Conservation (phyloP, 2,329 filamentous ascomycete genomes). For the Xylaria sp. region DNA sequence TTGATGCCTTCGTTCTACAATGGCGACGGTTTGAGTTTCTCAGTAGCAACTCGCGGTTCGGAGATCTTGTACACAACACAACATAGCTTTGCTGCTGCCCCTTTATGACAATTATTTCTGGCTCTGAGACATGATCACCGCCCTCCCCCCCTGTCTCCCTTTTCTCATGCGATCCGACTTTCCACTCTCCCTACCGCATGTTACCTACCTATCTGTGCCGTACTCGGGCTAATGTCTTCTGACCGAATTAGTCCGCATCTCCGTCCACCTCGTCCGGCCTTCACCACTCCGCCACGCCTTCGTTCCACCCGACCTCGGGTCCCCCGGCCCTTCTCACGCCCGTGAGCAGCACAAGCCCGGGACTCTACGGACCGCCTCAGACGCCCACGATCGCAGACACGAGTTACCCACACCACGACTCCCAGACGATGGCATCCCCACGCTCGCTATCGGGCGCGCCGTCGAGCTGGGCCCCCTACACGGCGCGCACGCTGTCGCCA, state of each 20-base stretch:
- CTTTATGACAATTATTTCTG: neutral
- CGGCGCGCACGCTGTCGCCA: constrained; percentile 58
- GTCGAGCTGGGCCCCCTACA: constrained; percentile 61
- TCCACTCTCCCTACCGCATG: neutral
- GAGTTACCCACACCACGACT: constrained; percentile 54
- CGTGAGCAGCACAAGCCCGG: constrained; percentile 49
- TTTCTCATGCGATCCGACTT: neutral
- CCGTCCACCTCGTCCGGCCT: constrained; percentile 41
- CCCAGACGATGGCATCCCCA: constrained; percentile 63
- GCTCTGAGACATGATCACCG: neutral
- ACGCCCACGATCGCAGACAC: constrained; percentile 53
- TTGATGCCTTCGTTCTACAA: neutral
- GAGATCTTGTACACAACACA: neutral
- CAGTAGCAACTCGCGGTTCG: neutral
- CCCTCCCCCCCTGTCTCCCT: neutral
- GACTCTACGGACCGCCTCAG: constrained; percentile 50
- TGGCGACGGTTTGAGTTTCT: neutral
- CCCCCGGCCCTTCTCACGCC: constrained; percentile 47
- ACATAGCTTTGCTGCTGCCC: no score
- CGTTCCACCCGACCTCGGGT: constrained; percentile 37
- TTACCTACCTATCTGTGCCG: neutral
- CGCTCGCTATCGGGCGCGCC: constrained; percentile 61
- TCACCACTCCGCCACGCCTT: constrained; percentile 19
- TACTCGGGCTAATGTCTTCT: constrained; percentile 13
- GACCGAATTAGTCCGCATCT: constrained; percentile 44